These are phyloP conservation scores for Lycium barbarum DNA, from an alignment of 257 asterid species.

Conservation along the genomic window DNA sequence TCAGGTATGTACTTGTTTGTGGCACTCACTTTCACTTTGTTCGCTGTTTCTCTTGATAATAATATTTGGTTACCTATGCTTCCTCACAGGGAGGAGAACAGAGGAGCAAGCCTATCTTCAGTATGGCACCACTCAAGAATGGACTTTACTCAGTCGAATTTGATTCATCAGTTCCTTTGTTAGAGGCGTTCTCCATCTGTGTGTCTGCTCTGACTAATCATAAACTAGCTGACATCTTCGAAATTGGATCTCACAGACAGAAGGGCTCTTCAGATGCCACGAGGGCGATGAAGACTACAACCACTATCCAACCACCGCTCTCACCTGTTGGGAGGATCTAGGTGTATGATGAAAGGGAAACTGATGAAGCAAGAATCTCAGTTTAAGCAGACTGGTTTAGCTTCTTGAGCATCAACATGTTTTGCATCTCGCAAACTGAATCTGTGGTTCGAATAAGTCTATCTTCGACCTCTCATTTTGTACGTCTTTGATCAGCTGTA, in stretches of 20 bases:
- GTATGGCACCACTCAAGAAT: slow-evolving; percentile 64
- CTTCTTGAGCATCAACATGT: slow-evolving; percentile 14
- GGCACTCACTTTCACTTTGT: neutral
- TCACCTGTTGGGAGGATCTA: slow-evolving; percentile 93
- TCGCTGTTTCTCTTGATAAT: neutral
- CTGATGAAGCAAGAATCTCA: slow-evolving; percentile 21
- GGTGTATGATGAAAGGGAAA: neutral
- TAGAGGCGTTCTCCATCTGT: slow-evolving; percentile 82
- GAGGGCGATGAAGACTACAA: slow-evolving; percentile 34
- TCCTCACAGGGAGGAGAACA: slow-evolving; percentile 58
- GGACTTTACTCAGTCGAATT: slow-evolving; percentile 71
- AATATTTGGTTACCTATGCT: neutral
- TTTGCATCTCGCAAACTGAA: neutral
- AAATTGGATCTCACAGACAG: slow-evolving; percentile 33
- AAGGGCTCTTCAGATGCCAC: slow-evolving; percentile 36
- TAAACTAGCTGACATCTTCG: slow-evolving; percentile 55
- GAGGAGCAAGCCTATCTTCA: slow-evolving; percentile 61
- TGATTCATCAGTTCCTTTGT: slow-evolving; percentile 63
- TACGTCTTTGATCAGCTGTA: slow-evolving; percentile 27
- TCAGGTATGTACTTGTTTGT: slow-evolving; percentile 54
- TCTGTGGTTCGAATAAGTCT: slow-evolving; percentile 20
- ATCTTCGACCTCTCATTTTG: neutral
- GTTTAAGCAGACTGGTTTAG: neutral
- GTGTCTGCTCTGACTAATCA: slow-evolving; percentile 68
- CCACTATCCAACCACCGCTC: slow-evolving; percentile 62